Percentiles rank a stretch among this genome's conserved stretches.
These are phyloP conservation scores for Nitzschia sp. DNA, from an alignment of 108 stramenopile genomes.

Conservation along the genomic window DNA sequence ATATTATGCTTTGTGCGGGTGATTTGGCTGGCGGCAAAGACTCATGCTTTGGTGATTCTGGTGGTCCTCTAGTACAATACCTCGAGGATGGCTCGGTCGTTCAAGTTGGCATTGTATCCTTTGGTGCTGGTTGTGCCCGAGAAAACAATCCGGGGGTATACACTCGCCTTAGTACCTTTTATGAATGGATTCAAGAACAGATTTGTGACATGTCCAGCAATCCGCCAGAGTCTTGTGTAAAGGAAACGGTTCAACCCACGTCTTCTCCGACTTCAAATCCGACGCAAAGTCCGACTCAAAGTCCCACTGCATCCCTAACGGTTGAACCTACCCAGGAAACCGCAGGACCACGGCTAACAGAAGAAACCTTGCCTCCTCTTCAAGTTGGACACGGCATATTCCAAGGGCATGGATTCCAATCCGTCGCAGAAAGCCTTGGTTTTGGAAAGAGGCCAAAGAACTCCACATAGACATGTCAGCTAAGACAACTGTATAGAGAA, in stretches of 20 bases:
- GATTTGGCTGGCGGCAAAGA: conserved; percentile 42
- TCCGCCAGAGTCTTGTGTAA: conserved; percentile 28
- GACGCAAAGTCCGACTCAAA: neutral
- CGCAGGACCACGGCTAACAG: too few relatives aligned
- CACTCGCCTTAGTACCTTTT: conserved; percentile 33
- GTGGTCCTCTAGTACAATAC: conserved; percentile 37
- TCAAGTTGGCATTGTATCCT: conserved; percentile 48
- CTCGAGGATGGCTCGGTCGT: neutral
- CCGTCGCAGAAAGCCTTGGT: too few relatives aligned
- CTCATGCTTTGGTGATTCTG: conserved; percentile 41
- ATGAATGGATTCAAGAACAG: conserved; percentile 38
- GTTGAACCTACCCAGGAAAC: too few relatives aligned
- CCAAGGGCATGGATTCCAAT: too few relatives aligned
- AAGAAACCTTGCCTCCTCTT: too few relatives aligned
- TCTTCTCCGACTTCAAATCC: neutral
- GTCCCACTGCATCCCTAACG: too few relatives aligned
- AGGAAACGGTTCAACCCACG: neutral
- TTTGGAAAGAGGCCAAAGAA: too few relatives aligned
- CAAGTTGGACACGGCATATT: too few relatives aligned
- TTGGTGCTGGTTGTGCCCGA: conserved; percentile 46
- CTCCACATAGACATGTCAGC: too few relatives aligned
- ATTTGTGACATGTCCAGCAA: conserved; percentile 38
- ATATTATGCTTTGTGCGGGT: conserved; percentile 50
- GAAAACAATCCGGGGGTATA: conserved; percentile 42
- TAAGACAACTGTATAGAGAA: too few relatives aligned